phyloP scores from a whole-genome alignment of 73 alveolate species.

The Durusdinium trenchii region DNA sequence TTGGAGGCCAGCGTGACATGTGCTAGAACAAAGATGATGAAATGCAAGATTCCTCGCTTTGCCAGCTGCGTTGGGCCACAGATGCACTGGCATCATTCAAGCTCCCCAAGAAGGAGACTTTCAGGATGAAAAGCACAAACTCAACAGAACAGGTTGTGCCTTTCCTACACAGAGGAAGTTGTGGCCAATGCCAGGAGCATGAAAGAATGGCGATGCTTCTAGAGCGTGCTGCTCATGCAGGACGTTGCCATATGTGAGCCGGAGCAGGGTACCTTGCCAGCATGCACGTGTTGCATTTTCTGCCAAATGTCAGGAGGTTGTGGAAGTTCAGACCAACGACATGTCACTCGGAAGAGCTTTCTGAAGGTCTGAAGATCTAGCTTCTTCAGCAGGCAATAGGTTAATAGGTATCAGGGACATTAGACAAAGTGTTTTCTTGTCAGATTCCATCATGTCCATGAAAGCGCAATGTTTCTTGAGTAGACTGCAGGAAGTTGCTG shows the following conservation, averaged over 20 bases:
- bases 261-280: neutral
- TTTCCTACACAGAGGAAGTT: no score
- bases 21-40: neutral
- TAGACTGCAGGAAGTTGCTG: no score
- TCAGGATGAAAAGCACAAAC: no score
- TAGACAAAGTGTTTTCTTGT: no score
- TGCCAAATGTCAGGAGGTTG: neutral
- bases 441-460: no score
- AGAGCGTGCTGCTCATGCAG: slow-evolving; percentile 20
- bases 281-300: neutral
- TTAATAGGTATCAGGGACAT: no score
- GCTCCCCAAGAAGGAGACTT: slow-evolving; percentile 17
- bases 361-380: no score
- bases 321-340: neutral
- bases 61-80: slow-evolving; percentile 43
- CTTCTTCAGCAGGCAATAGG: no score
- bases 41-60: neutral
- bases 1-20: slow-evolving; percentile 20
- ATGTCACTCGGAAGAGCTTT: neutral
- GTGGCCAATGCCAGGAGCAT: slow-evolving; percentile 12
- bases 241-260: neutral
- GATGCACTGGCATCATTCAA: slow-evolving; percentile 11
- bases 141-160: no score
- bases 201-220: neutral
- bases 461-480: no score